Conservation (phyloP, 805 yeast species). For the Starmerella geochares region DNA sequence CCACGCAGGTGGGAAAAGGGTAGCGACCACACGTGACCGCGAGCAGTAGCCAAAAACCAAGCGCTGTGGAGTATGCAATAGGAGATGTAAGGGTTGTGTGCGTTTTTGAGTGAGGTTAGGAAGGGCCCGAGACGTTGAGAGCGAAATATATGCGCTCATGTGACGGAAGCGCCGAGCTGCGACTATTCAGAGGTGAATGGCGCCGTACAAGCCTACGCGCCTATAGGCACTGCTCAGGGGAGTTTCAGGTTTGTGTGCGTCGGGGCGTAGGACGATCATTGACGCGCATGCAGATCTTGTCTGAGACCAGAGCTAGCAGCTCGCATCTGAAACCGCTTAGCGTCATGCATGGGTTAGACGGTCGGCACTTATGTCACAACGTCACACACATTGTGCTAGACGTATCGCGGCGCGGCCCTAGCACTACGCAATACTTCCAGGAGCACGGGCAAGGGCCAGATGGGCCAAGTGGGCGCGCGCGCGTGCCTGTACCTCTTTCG, state of each 20-base stretch:
- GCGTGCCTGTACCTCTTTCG: not conserved
- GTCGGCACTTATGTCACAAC: not conserved
- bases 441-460: not conserved
- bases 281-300: not conserved
- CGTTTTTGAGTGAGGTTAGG: not conserved
- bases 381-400: too few species aligned
- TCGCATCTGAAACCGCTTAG: not conserved
- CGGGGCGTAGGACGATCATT: not conserved
- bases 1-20: constrained; percentile 6
- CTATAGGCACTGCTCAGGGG: too few species aligned
- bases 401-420: too few species aligned
- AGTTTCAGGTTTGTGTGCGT: too few species aligned
- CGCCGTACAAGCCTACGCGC: too few species aligned
- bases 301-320: not conserved
- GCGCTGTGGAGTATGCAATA: constrained; percentile 2
- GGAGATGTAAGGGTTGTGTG: not conserved
- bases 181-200: too few species aligned
- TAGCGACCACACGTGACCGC: not conserved
- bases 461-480: not conserved
- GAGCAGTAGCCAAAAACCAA: not conserved
- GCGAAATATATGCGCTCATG: too few species aligned
- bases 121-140: not conserved
- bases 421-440: too few species aligned
- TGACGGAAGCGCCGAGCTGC: not conserved
- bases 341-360: not conserved